Percentiles rank a stretch among this genome's conserved stretches.
Conservation (phyloP, 2,329 filamentous ascomycete genomes). For the Tolypocladium guangdongense region DNA sequence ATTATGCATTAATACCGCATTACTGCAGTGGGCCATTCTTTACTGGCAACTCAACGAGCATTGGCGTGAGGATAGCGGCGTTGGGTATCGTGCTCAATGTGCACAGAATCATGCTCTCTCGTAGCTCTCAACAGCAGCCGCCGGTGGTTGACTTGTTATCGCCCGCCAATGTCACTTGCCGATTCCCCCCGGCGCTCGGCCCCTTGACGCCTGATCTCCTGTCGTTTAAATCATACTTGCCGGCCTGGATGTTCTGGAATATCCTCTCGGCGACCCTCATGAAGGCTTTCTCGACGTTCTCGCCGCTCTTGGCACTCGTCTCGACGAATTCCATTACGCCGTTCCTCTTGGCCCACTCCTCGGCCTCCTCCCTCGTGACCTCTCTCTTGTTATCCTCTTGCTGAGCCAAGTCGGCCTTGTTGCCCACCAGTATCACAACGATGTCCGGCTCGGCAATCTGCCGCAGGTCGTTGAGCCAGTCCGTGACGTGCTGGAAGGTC, state of each 20-base stretch:
- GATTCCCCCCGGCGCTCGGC: conserved; percentile 36
- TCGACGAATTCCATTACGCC: conserved; percentile 90
- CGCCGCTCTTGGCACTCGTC: conserved; percentile 90
- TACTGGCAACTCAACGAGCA: not conserved
- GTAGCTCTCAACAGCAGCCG: conserved; percentile 33
- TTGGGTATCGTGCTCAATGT: conserved; percentile 18
- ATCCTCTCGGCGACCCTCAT: conserved; percentile 89
- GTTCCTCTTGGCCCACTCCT: conserved; percentile 79
- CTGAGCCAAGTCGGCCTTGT: conserved; percentile 76
- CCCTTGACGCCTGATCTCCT: conserved; percentile 85
- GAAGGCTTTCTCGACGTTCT: conserved; percentile 89
- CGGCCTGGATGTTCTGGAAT: conserved; percentile 92
- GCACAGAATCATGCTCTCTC: not conserved
- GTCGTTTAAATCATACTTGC: conserved; percentile 90
- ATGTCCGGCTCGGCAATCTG: conserved; percentile 95
- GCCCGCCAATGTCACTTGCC: conserved; percentile 34
- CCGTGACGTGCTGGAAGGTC: conserved; percentile 80
- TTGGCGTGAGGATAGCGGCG: not conserved
- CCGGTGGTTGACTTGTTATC: conserved; percentile 27
- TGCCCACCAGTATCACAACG: conserved; percentile 87
- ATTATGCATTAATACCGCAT: not conserved
- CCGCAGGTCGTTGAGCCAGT: conserved; percentile 88
- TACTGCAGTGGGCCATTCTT: not conserved
- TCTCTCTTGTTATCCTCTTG: conserved; percentile 54
- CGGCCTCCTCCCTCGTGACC: conserved; percentile 72